Conservation (phyloP, 306 rosid genomes). For the Fagus crenata region DNA sequence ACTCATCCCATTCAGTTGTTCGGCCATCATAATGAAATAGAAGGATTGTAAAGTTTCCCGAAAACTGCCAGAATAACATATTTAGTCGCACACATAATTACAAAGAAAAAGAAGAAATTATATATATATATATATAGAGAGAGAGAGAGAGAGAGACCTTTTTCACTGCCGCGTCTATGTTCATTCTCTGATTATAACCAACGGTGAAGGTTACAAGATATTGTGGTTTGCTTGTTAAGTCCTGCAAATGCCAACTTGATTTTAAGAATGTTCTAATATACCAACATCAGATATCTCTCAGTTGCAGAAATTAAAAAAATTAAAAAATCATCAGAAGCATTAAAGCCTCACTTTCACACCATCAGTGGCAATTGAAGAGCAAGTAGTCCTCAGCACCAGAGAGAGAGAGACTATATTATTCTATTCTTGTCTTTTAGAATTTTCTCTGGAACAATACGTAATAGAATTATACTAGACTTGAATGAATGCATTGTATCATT, state of each 20-base stretch:
- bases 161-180: constrained; percentile 86
- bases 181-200: constrained; percentile 67
- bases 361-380: not conserved
- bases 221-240: constrained; percentile 69
- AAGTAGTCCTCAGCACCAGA: too few relatives aligned
- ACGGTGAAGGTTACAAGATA: constrained; percentile 98
- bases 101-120: constrained; percentile 12
- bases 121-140: not conserved
- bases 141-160: constrained; percentile 56
- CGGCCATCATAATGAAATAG: constrained; percentile 96
- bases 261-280: not conserved
- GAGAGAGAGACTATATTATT: too few relatives aligned
- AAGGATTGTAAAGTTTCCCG: constrained; percentile 82
- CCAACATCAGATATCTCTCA: too few relatives aligned
- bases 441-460: too few relatives aligned
- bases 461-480: not conserved
- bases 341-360: too few relatives aligned
- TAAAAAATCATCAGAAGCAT: too few relatives aligned
- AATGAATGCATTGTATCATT: not conserved
- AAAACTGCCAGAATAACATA: constrained; percentile 66
- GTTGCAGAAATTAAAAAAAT: too few relatives aligned
- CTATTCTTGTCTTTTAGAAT: too few relatives aligned
- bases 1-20: constrained; percentile 93
- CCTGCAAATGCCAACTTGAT: constrained; percentile 62
- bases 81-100: constrained; percentile 24